Evolutionary conservation across 306 rosid species (phyloP).

Genomic region (Sophora flavescens): DNA sequence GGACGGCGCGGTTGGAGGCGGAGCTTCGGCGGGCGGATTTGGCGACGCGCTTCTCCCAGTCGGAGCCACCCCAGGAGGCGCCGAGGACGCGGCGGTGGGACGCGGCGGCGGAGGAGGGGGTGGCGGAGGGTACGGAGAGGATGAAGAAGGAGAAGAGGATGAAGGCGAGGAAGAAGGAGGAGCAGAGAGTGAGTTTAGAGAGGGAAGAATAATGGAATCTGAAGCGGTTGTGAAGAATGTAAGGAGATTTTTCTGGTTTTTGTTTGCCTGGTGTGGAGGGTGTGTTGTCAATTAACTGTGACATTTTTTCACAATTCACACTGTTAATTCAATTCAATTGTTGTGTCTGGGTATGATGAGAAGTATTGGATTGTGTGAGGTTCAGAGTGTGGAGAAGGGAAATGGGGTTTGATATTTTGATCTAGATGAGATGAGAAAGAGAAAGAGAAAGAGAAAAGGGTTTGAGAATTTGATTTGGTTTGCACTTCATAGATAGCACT

Average conservation of each 20-base stretch:
- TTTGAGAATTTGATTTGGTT: background rate
- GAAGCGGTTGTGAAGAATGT: slow-evolving; percentile 66
- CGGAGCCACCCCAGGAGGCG: slow-evolving; percentile 76
- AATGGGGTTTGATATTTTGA: background rate
- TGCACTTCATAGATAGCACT: background rate
- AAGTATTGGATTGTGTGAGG: background rate
- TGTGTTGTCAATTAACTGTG: slow-evolving; percentile 62
- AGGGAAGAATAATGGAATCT: slow-evolving; percentile 59
- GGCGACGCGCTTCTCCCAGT: slow-evolving; percentile 78
- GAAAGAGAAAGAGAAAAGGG: background rate
- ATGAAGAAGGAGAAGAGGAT: slow-evolving; percentile 41
- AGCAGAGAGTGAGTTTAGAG: slow-evolving; percentile 68
- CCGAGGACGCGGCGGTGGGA: slow-evolving; percentile 55
- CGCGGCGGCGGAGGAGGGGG: slow-evolving; percentile 42
- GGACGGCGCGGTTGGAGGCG: slow-evolving; percentile 57
- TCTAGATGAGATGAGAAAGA: background rate
- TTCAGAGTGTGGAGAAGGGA: background rate
- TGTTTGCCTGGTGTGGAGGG: slow-evolving; percentile 87
- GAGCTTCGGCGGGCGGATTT: slow-evolving; percentile 60
- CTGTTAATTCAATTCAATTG: no score
- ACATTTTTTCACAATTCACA: slow-evolving; percentile 49
- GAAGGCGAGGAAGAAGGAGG: slow-evolving; percentile 64
- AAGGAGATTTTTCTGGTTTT: slow-evolving; percentile 74
- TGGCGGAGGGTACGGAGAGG: slow-evolving; percentile 48
- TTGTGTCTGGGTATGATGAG: background rate